These are phyloP conservation scores for Letharia lupina DNA, from an alignment of 495 filamentous ascomycete genomes.

Conservation along the genomic window DNA sequence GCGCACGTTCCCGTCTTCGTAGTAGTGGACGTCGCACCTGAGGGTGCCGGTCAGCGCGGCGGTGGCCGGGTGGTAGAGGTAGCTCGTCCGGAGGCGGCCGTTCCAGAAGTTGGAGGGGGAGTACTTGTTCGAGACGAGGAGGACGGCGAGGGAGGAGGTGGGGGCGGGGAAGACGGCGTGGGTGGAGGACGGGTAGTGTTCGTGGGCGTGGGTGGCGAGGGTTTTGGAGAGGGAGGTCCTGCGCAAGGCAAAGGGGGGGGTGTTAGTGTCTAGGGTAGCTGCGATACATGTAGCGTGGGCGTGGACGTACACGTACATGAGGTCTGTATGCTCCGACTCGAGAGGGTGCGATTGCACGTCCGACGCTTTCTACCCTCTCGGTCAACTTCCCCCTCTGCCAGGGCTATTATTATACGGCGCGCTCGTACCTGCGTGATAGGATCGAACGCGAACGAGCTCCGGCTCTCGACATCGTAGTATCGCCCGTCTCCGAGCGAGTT, in stretches of 20 bases:
- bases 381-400: neutral
- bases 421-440: constrained; percentile 64
- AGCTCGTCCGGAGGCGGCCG: constrained; percentile 87
- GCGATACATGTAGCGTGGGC: too few relatives aligned
- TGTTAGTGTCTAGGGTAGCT: neutral
- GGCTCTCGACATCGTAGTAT: constrained; percentile 84
- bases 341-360: constrained; percentile 69
- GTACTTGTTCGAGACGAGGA: constrained; percentile 92
- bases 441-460: constrained; percentile 79
- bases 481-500: constrained; percentile 68
- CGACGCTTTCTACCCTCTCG: constrained; percentile 60
- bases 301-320: constrained; percentile 61
- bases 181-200: constrained; percentile 80
- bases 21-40: constrained; percentile 94
- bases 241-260: neutral
- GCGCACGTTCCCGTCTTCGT: constrained; percentile 97
- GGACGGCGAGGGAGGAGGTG: constrained; percentile 65
- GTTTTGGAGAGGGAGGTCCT: constrained; percentile 77
- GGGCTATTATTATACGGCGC: too few relatives aligned
- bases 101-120: constrained; percentile 98
- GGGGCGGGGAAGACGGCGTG: constrained; percentile 59
- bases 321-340: constrained; percentile 67
- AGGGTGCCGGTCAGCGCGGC: constrained; percentile 56
- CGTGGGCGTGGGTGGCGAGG: constrained; percentile 64
- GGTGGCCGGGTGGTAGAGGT: constrained; percentile 61